Percentiles rank a stretch among this genome's conserved stretches.
These are phyloP conservation scores for Rhodamnia rubescens DNA, from an alignment of 345 rosid species.

Conservation along the genomic window DNA sequence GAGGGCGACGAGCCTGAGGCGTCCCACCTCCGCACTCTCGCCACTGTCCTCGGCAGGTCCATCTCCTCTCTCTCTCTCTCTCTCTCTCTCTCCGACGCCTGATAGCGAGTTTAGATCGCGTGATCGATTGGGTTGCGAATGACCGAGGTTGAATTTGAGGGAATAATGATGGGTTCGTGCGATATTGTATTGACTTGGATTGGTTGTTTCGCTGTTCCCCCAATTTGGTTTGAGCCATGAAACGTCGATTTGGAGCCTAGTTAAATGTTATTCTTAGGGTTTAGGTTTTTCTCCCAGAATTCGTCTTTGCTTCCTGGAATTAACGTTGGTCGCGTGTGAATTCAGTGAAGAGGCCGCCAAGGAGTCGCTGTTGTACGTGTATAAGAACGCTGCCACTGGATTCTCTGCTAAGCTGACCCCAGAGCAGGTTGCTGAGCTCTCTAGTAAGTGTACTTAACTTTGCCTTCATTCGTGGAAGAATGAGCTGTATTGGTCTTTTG, in stretches of 20 bases:
- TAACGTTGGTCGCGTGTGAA: neutral
- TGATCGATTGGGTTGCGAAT: neutral
- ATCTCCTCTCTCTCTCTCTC: neutral
- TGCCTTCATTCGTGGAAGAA: neutral
- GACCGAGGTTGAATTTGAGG: neutral
- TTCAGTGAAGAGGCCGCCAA: slow-evolving; percentile 73
- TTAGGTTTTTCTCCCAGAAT: neutral
- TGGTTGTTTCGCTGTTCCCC: neutral
- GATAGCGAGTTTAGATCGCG: neutral
- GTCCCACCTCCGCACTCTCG: slow-evolving; percentile 60
- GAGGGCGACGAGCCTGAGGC: slow-evolving; percentile 49
- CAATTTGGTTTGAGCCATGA: neutral
- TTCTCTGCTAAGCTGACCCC: slow-evolving; percentile 89
- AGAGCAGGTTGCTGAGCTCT: slow-evolving; percentile 53
- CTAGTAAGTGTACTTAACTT: slow-evolving; percentile 26
- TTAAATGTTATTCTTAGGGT: neutral
- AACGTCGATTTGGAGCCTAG: neutral
- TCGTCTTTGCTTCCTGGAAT: neutral
- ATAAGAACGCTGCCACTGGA: slow-evolving; percentile 75
- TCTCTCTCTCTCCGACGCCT: neutral
- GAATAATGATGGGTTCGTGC: neutral
- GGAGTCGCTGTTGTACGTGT: slow-evolving; percentile 62
- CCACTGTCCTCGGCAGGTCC: slow-evolving; percentile 73
- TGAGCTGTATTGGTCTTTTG: neutral
- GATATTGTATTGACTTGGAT: neutral